Evolutionary conservation across 352 stramenopile species (phyloP).

Genomic region (Phytophthora foliorum): DNA sequence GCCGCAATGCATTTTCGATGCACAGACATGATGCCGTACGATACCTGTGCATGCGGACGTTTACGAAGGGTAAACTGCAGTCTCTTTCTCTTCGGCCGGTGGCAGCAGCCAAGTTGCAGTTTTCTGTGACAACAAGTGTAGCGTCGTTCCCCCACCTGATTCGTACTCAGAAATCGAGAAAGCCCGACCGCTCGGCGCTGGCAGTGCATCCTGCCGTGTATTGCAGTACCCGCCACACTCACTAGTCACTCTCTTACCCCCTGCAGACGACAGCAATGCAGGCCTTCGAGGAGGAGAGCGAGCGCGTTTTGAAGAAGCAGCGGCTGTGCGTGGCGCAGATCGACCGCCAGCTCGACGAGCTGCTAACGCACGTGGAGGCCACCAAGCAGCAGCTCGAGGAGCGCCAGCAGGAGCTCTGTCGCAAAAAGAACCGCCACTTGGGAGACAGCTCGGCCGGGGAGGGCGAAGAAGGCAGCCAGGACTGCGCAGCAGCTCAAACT

Average conservation of each 20-base stretch:
- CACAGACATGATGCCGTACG: no score
- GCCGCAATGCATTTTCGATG: background rate
- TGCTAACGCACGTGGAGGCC: slow-evolving; percentile 68
- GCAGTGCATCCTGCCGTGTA: background rate
- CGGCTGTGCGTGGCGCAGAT: slow-evolving; percentile 67
- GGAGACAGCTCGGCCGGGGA: slow-evolving; percentile 20
- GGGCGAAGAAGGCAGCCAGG: slow-evolving; percentile 9
- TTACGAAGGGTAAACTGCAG: slow-evolving; percentile 9
- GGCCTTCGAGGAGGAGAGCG: slow-evolving; percentile 65
- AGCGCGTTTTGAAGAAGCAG: slow-evolving; percentile 80
- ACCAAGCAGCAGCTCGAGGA: slow-evolving; percentile 68
- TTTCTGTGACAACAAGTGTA: slow-evolving; percentile 14
- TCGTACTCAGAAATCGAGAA: slow-evolving; percentile 5
- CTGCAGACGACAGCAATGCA: slow-evolving; percentile 45
- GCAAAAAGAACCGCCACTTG: slow-evolving; percentile 64
- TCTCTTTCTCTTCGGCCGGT: background rate
- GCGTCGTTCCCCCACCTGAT: slow-evolving; percentile 3
- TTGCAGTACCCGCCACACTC: background rate
- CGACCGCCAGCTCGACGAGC: slow-evolving; percentile 67
- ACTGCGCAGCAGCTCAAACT: slow-evolving; percentile 18
- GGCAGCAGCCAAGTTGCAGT: slow-evolving; percentile 20
- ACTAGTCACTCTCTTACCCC: background rate
- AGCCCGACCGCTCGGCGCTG: background rate
- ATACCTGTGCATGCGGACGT: background rate
- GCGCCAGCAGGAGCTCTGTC: slow-evolving; percentile 65